These are phyloP conservation scores for Zoysia japonica DNA, from an alignment of 176 grass and related monocot species.

Conservation along the genomic window DNA sequence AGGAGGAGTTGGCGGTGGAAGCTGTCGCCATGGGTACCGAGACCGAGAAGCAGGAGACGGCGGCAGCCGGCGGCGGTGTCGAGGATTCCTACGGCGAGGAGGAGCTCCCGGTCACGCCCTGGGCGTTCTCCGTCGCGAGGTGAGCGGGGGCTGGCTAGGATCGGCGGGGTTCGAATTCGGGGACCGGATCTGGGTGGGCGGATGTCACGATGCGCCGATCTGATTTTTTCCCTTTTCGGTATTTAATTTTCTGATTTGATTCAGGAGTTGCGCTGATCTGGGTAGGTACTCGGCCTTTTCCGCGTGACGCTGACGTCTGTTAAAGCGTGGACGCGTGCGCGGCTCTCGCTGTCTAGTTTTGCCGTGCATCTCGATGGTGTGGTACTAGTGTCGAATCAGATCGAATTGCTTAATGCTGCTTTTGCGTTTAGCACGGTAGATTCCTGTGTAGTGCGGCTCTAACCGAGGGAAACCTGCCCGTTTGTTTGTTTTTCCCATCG, in stretches of 20 bases:
- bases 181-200: slow-evolving; percentile 45
- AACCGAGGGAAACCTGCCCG: slow-evolving; percentile 12
- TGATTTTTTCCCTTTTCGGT: not conserved
- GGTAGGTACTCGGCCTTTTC: slow-evolving; percentile 28
- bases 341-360: not conserved
- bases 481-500: not conserved
- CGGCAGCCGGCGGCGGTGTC: slow-evolving; percentile 38
- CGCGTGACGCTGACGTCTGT: slow-evolving; percentile 39
- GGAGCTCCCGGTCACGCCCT: slow-evolving; percentile 81
- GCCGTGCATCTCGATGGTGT: not conserved
- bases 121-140: slow-evolving; percentile 89
- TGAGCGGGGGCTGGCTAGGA: slow-evolving; percentile 36
- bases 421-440: not conserved
- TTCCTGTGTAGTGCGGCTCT: not conserved
- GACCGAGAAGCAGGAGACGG: slow-evolving; percentile 23
- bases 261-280: slow-evolving; percentile 4
- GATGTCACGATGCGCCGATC: slow-evolving; percentile 49
- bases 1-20: slow-evolving; percentile 36
- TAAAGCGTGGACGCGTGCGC: not conserved
- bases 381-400: not conserved
- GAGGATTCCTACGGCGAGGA: slow-evolving; percentile 64
- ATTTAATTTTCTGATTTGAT: not conserved
- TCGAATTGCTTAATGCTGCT: not conserved
- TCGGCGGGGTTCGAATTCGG: slow-evolving; percentile 7
- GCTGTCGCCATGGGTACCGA: slow-evolving; percentile 31